Evolutionary conservation across 2,329 filamentous ascomycete genomes (phyloP).

Genomic region (Taxawa tesnikishii): DNA sequence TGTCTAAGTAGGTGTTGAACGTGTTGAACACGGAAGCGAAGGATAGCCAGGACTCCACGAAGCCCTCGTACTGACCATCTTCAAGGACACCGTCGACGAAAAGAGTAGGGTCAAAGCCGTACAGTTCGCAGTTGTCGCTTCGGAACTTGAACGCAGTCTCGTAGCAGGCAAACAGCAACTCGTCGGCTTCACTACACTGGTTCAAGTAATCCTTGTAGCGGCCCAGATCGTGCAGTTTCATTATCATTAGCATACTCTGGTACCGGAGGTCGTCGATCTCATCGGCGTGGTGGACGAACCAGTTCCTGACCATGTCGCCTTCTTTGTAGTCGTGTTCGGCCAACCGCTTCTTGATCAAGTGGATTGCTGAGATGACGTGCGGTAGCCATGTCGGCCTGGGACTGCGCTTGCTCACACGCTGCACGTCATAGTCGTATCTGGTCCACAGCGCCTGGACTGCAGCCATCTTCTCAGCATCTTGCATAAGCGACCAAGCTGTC

Average conservation of each 20-base stretch:
- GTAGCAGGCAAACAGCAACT: constrained; percentile 55
- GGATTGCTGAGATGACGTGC: constrained; percentile 3
- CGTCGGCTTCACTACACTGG: constrained; percentile 54
- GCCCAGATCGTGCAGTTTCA: constrained; percentile 59
- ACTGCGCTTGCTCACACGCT: constrained; percentile 47
- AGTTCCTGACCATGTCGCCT: constrained; percentile 6
- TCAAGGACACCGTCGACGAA: constrained; percentile 36
- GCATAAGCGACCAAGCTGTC: constrained; percentile 71
- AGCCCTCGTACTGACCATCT: constrained; percentile 48
- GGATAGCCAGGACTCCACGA: constrained; percentile 82
- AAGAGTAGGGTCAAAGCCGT: constrained; percentile 59
- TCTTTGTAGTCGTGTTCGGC: not conserved
- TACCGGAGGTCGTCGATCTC: constrained; percentile 36
- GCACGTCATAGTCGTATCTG: constrained; percentile 61
- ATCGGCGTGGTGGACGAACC: constrained; percentile 13
- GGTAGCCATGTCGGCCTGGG: constrained; percentile 4
- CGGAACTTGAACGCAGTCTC: constrained; percentile 60
- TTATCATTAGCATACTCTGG: constrained; percentile 16
- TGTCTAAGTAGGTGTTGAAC: constrained; percentile 22
- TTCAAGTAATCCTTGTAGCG: constrained; percentile 41
- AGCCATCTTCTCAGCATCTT: constrained; percentile 80
- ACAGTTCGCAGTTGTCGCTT: constrained; percentile 52
- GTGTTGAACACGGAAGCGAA: constrained; percentile 34
- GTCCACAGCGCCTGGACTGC: constrained; percentile 72
- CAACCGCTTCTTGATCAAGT: not conserved